phyloP scores from a whole-genome alignment of 352 stramenopile genomes.

The Blastocystis sp. region DNA sequence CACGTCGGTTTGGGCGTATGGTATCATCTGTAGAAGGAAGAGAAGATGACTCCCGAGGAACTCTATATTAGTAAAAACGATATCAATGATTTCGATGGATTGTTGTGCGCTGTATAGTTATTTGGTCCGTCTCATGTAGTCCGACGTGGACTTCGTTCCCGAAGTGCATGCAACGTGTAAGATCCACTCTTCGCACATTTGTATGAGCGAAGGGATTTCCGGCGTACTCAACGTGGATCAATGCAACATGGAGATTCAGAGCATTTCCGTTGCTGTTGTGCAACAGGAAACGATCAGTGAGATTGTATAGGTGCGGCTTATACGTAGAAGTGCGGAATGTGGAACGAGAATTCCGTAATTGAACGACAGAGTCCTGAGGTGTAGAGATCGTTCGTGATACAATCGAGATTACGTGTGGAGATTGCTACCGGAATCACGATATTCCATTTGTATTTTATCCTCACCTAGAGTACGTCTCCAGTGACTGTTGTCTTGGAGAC shows the following conservation, averaged over 20 bases:
- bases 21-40: background rate
- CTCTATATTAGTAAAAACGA: constrained; percentile 20
- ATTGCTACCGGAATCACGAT: constrained; percentile 24
- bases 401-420: constrained; percentile 19
- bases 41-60: background rate
- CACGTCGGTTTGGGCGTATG: background rate
- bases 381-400: constrained; percentile 29
- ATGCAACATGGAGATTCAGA: constrained; percentile 52
- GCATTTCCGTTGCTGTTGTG: constrained; percentile 9
- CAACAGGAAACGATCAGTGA: constrained; percentile 10
- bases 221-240: constrained; percentile 14
- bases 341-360: background rate
- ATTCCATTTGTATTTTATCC: constrained; percentile 52
- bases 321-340: background rate
- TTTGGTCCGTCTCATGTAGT: background rate
- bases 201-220: background rate
- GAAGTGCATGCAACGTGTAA: constrained; percentile 28
- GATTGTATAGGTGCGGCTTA: background rate
- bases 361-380: background rate
- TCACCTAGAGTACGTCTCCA: background rate
- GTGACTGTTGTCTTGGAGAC: background rate
- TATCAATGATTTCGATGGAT: constrained; percentile 45
- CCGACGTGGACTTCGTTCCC: constrained; percentile 23
- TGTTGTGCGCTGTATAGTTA: background rate
- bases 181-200: background rate